Conservation (phyloP, 2,329 filamentous ascomycete genomes). For the Didymella pomorum region DNA sequence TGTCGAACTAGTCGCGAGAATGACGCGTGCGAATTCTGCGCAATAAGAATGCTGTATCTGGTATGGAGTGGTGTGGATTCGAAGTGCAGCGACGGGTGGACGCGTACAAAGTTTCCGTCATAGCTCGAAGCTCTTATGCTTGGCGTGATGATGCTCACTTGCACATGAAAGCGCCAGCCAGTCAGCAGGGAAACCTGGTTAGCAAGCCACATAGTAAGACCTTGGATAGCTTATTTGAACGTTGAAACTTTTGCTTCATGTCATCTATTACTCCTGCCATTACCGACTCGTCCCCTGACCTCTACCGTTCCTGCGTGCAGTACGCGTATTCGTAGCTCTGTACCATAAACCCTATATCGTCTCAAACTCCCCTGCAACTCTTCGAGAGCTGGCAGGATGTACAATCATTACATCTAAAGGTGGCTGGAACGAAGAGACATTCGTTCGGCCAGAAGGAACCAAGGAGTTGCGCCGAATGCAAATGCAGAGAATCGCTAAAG, state of each 20-base stretch:
- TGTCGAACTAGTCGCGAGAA: constrained; percentile 3
- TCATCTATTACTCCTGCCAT: constrained; percentile 18
- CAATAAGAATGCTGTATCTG: neutral
- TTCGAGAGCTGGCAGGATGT: constrained; percentile 24
- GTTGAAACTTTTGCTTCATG: constrained; percentile 11
- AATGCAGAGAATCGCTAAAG: constrained; percentile 39
- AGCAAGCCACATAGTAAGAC: constrained; percentile 9
- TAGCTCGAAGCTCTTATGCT: constrained; percentile 13
- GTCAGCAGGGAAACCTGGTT: neutral
- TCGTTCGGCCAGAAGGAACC: constrained; percentile 29
- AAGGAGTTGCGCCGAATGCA: constrained; percentile 31
- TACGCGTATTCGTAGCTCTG: constrained; percentile 17
- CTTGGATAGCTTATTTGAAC: constrained; percentile 15
- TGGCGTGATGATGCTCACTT: constrained; percentile 14
- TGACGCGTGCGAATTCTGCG: neutral
- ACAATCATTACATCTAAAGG: constrained; percentile 43
- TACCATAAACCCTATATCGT: constrained; percentile 23
- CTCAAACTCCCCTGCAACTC: constrained; percentile 24
- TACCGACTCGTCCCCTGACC: constrained; percentile 15
- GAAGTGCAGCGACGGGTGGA: neutral
- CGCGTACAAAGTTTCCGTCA: constrained; percentile 17
- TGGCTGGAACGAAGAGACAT: constrained; percentile 22
- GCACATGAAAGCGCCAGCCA: constrained; percentile 15
- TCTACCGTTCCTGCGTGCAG: constrained; percentile 23
- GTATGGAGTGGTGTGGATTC: constrained; percentile 1